Conservation (phyloP, 1,284 basidiomycete genomes). For the Cutaneotrichosporon sp. region DNA sequence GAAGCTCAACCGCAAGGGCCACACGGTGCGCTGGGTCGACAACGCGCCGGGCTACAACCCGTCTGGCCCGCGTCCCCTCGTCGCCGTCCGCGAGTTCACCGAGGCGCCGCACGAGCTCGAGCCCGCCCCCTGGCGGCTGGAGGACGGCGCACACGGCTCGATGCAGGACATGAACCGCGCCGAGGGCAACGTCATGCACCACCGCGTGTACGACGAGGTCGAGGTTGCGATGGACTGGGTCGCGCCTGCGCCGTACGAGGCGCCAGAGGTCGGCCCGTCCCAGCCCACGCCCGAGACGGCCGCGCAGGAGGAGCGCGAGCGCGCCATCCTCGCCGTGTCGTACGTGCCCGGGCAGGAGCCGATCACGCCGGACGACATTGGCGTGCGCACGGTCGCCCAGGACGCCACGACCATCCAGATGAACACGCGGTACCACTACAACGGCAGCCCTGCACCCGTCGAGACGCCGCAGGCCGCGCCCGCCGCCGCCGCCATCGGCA, state of each 20-base stretch:
- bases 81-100: slow-evolving; percentile 32
- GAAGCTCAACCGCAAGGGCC: slow-evolving; percentile 42
- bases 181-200: slow-evolving; percentile 39
- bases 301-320: slow-evolving; percentile 39
- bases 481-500: background rate
- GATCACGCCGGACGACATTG: slow-evolving; percentile 27
- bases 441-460: background rate
- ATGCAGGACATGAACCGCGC: slow-evolving; percentile 34
- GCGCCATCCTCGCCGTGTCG: slow-evolving; percentile 30
- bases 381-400: slow-evolving; percentile 22
- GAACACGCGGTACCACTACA: slow-evolving; percentile 2
- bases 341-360: slow-evolving; percentile 26
- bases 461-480: background rate
- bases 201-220: slow-evolving; percentile 22
- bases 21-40: slow-evolving; percentile 39
- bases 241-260: slow-evolving; percentile 27
- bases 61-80: slow-evolving; percentile 28
- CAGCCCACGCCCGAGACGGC: slow-evolving; percentile 25
- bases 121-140: slow-evolving; percentile 28
- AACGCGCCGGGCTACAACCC: slow-evolving; percentile 14
- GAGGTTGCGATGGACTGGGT: slow-evolving; percentile 42
- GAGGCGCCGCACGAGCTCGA: slow-evolving; percentile 41
- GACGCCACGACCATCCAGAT: slow-evolving; percentile 15
- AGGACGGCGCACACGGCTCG: slow-evolving; percentile 31
- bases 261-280: background rate